Evolutionary conservation across 2,329 filamentous ascomycete species (phyloP).

Genomic region (Orbilia brochopaga): DNA sequence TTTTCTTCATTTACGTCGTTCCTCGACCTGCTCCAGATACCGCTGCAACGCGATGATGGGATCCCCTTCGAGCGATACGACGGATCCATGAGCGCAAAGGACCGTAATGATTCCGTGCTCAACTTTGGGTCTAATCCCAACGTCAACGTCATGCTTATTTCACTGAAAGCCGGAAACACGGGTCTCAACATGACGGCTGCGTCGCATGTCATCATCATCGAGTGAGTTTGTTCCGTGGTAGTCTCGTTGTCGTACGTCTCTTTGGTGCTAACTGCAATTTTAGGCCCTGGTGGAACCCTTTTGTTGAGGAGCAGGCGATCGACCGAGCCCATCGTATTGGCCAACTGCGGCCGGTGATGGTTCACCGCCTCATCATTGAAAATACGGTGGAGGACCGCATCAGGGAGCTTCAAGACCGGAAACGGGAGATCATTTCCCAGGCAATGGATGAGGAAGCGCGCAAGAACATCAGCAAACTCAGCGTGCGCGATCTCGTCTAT

Average conservation of each 20-base stretch:
- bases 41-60: slow-evolving; percentile 64
- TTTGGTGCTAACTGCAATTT: slow-evolving; percentile 13
- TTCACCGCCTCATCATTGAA: slow-evolving; percentile 78
- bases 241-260: slow-evolving; percentile 76
- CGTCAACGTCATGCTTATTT: slow-evolving; percentile 75
- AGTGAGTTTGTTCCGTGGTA: slow-evolving; percentile 58
- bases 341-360: slow-evolving; percentile 73
- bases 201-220: slow-evolving; percentile 84
- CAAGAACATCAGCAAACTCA: slow-evolving; percentile 71
- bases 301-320: slow-evolving; percentile 88
- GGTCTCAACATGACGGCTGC: slow-evolving; percentile 85
- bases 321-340: slow-evolving; percentile 89
- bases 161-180: slow-evolving; percentile 79
- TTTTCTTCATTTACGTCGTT: slow-evolving; percentile 83
- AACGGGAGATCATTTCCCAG: slow-evolving; percentile 75
- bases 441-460: slow-evolving; percentile 79
- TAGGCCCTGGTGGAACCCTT: slow-evolving; percentile 68
- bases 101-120: slow-evolving; percentile 71
- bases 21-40: slow-evolving; percentile 77
- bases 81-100: slow-evolving; percentile 71
- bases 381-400: slow-evolving; percentile 89
- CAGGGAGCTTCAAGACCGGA: slow-evolving; percentile 75
- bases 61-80: slow-evolving; percentile 71
- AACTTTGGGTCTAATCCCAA: slow-evolving; percentile 69
- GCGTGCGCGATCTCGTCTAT: slow-evolving; percentile 70